These are phyloP conservation scores for Papilionanthe hybrid DNA, from an alignment of 116 monocot genomes.

Conservation along the genomic window DNA sequence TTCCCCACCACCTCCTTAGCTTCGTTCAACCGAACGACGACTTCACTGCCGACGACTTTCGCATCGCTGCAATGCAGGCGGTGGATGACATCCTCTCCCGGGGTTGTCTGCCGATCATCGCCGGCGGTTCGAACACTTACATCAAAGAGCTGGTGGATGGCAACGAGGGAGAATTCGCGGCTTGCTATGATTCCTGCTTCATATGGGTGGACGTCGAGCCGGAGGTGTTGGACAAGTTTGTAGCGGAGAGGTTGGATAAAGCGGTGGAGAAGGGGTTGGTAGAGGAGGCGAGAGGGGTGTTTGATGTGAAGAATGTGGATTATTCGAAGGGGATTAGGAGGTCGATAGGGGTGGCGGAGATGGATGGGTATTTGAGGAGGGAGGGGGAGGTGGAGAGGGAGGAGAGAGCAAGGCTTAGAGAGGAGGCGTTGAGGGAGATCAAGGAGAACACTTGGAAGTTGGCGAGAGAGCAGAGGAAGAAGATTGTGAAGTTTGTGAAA, in stretches of 20 bases:
- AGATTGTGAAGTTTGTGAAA: slow-evolving; percentile 22
- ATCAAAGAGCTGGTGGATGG: slow-evolving; percentile 38
- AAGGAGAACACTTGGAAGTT: slow-evolving; percentile 36
- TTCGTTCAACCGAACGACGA: slow-evolving; percentile 37
- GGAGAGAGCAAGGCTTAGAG: slow-evolving; percentile 2
- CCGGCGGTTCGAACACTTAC: slow-evolving; percentile 51
- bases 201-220: slow-evolving; percentile 39
- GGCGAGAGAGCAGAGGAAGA: slow-evolving; percentile 23
- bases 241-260: slow-evolving; percentile 24
- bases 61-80: slow-evolving; percentile 2
- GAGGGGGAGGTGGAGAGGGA: not conserved
- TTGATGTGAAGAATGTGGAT: not conserved
- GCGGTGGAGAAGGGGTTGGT: slow-evolving; percentile 44
- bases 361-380: slow-evolving; percentile 1
- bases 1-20: slow-evolving; percentile 50
- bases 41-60: slow-evolving; percentile 38
- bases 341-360: slow-evolving; percentile 10
- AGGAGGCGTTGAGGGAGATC: slow-evolving; percentile 22
- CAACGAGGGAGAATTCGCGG: slow-evolving; percentile 13
- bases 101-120: slow-evolving; percentile 36
- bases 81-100: slow-evolving; percentile 20
- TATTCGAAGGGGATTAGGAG: slow-evolving; percentile 11
- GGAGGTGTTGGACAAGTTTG: slow-evolving; percentile 14
- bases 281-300: slow-evolving; percentile 24
- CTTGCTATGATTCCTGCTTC: slow-evolving; percentile 33